A percentile compares a stretch with the other conserved stretches of the same genome.
These are phyloP conservation scores for Symbiotaphrina buchneri DNA, from an alignment of 495 filamentous ascomycete genomes.

Conservation along the genomic window DNA sequence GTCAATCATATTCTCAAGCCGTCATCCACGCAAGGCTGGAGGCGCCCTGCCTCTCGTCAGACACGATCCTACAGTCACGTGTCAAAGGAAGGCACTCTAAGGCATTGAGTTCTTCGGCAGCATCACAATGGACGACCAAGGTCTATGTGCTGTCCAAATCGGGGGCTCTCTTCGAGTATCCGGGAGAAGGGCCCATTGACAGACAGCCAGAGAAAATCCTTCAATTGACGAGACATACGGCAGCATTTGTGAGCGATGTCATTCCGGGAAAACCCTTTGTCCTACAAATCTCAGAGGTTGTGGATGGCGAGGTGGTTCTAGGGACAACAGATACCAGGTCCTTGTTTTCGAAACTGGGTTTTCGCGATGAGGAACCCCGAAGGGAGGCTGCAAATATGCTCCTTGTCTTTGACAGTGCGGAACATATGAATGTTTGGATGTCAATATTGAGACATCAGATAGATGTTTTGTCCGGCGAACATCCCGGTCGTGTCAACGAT, in stretches of 20 bases:
- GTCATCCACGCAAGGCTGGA: conserved; percentile 30
- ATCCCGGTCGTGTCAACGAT: conserved; percentile 4
- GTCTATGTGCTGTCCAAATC: conserved; percentile 61
- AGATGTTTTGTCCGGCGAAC: conserved; percentile 16
- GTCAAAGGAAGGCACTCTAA: conserved; percentile 16
- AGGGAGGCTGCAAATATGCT: conserved; percentile 46
- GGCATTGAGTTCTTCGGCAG: conserved; percentile 15
- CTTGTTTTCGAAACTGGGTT: conserved; percentile 48
- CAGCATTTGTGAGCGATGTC: conserved; percentile 81
- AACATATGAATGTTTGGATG: conserved; percentile 78
- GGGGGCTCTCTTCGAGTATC: conserved; percentile 73
- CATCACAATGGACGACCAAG: conserved; percentile 53
- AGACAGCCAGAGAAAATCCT: conserved; percentile 73
- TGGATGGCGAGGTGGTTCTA: conserved; percentile 24
- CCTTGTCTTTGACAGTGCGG: conserved; percentile 57
- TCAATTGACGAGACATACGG: conserved; percentile 61
- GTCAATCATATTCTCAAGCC: conserved; percentile 78
- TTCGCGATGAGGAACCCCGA: conserved; percentile 29
- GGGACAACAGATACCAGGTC: conserved; percentile 28
- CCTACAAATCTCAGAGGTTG: conserved; percentile 57
- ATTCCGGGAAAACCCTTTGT: conserved; percentile 90
- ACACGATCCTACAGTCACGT: conserved; percentile 35
- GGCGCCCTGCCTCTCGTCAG: conserved; percentile 25
- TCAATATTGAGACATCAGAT: conserved; percentile 20
- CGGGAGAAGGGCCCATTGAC: conserved; percentile 58